phyloP scores from a whole-genome alignment of 371 early-diverging fungal species.

The Catenaria anguillulae region DNA sequence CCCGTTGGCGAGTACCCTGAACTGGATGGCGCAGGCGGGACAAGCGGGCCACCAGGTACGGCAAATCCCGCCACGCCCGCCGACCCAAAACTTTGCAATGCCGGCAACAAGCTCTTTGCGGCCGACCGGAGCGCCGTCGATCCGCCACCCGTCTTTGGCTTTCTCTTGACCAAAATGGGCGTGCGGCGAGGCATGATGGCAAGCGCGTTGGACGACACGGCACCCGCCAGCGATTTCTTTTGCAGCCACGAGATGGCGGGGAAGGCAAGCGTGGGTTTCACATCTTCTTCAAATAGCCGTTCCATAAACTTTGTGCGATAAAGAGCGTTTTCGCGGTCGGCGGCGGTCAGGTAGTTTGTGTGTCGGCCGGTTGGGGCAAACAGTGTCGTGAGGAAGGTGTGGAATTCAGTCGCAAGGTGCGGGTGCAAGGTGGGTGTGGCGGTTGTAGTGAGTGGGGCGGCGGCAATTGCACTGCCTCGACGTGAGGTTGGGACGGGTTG shows the following conservation, averaged over 20 bases:
- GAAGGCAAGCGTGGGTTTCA: neutral
- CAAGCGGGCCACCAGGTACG: too few species aligned
- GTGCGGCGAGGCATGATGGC: neutral
- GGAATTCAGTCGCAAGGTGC: neutral
- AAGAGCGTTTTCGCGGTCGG: neutral
- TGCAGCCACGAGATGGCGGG: neutral
- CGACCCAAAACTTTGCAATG: neutral
- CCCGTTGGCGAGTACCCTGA: too few species aligned
- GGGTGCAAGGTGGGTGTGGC: neutral
- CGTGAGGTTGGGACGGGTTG: too few species aligned
- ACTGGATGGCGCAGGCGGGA: neutral
- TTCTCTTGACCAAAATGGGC: neutral
- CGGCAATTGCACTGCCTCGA: neutral
- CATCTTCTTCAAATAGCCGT: neutral
- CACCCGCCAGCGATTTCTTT: neutral
- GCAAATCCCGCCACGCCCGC: neutral
- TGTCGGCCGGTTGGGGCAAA: neutral
- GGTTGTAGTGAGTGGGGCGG: neutral
- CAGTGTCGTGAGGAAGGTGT: neutral
- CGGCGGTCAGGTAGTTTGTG: neutral
- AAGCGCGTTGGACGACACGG: neutral
- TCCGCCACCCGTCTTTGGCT: neutral
- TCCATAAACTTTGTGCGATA: slow-evolving; percentile 1
- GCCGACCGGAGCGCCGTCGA: neutral
- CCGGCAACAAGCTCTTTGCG: neutral